Evolutionary conservation across 2,329 filamentous ascomycete genomes (phyloP).

Genomic region (Aspergillus floridensis): DNA sequence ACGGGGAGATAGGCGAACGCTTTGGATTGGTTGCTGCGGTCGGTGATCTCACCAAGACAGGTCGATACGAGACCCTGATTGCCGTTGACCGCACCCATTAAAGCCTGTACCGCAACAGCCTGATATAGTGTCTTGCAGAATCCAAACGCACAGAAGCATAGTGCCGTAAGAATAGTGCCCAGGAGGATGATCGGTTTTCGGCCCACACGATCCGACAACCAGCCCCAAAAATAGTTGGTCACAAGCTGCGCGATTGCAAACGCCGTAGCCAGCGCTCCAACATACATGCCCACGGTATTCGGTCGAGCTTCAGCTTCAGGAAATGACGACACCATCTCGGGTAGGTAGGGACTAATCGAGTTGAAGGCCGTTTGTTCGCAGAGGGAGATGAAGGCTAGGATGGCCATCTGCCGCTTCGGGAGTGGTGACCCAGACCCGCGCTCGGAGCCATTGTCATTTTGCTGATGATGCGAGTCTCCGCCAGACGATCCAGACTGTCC

Average conservation of each 20-base stretch:
- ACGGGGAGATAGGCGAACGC: constrained; percentile 94
- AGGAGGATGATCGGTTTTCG: constrained; percentile 78
- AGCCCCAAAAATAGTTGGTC: constrained; percentile 91
- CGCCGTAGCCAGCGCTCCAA: constrained; percentile 82
- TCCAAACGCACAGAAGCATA: constrained; percentile 81
- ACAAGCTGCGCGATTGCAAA: constrained; percentile 91
- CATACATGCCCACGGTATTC: constrained; percentile 75
- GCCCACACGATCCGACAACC: constrained; percentile 73
- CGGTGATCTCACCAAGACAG: constrained; percentile 90
- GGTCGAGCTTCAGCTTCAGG: constrained; percentile 74
- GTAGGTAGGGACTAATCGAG: constrained; percentile 91
- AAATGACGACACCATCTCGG: constrained; percentile 85
- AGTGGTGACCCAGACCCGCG: constrained; percentile 61
- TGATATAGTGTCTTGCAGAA: constrained; percentile 82
- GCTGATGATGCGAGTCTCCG: constrained; percentile 26
- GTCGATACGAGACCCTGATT: constrained; percentile 94
- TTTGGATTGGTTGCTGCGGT: constrained; percentile 87
- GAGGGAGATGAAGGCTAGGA: constrained; percentile 83
- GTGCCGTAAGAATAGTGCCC: constrained; percentile 77
- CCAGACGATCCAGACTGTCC: constrained; percentile 42
- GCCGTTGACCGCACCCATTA: constrained; percentile 92
- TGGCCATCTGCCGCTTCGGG: constrained; percentile 75
- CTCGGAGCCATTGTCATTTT: constrained; percentile 26
- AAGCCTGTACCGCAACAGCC: constrained; percentile 76
- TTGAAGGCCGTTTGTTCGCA: constrained; percentile 96